Percentiles rank a stretch among this genome's conserved stretches.
Evolutionary conservation across 1,139 yeast species (phyloP).

Genomic region (Pichia sp.): DNA sequence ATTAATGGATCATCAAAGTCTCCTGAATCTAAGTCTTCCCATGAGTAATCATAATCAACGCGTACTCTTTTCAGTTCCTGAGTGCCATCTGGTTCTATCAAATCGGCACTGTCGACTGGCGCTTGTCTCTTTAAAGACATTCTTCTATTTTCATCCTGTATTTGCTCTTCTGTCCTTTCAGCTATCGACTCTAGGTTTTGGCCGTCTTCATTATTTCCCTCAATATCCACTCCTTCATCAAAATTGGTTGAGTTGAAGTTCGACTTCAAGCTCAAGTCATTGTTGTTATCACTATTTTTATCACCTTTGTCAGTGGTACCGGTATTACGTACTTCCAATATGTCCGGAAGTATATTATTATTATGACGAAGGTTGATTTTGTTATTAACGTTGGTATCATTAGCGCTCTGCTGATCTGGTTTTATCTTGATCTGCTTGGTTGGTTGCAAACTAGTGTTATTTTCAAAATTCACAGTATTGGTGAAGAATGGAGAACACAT

Average conservation of each 20-base stretch:
- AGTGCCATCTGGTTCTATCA: constrained; percentile 15
- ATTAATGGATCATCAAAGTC: constrained; percentile 89
- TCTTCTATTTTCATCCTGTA: constrained; percentile 37
- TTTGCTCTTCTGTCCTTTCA: constrained; percentile 21
- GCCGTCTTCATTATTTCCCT: constrained; percentile 6
- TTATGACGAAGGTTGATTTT: background rate
- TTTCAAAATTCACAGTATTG: constrained; percentile 6
- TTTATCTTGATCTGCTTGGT: constrained; percentile 7
- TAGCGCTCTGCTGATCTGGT: background rate
- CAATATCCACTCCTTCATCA: constrained; percentile 3
- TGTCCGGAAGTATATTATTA: constrained; percentile 1
- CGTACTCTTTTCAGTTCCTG: constrained; percentile 31
- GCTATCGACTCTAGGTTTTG: constrained; percentile 14
- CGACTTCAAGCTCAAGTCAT: constrained; percentile 1
- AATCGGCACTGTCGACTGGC: constrained; percentile 38
- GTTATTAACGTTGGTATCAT: background rate
- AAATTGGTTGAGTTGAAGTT: constrained; percentile 2
- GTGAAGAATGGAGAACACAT: constrained; percentile 18
- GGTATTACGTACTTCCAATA: background rate
- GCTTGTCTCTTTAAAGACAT: constrained; percentile 56
- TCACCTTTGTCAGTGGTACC: background rate
- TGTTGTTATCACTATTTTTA: constrained; percentile 6
- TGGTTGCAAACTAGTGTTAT: constrained; percentile 2
- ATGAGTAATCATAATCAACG: constrained; percentile 43
- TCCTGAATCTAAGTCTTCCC: constrained; percentile 92